Evolutionary conservation across 495 filamentous ascomycete genomes (phyloP).

Genomic region (Tetracladium setigerum): DNA sequence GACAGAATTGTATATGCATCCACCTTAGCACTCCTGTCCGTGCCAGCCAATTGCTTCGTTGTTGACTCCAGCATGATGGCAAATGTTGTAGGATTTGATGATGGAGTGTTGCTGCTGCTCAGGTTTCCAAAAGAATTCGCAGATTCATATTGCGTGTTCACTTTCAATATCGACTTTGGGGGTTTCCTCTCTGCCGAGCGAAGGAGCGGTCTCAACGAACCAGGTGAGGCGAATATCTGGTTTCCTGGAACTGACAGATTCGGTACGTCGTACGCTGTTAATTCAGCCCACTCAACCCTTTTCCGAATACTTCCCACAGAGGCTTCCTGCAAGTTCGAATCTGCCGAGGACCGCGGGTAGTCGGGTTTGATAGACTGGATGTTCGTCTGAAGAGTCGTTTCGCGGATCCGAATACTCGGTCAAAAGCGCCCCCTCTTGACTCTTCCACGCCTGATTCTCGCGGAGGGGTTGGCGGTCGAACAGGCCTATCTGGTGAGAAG

Average conservation of each 20-base stretch:
- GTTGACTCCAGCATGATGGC: constrained; percentile 79
- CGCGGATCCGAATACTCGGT: constrained; percentile 1
- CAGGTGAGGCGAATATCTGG: constrained; percentile 29
- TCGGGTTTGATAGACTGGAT: constrained; percentile 21
- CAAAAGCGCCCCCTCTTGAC: not conserved
- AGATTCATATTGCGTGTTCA: constrained; percentile 31
- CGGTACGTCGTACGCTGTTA: constrained; percentile 60
- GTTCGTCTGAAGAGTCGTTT: constrained; percentile 5
- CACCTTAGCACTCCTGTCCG: constrained; percentile 57
- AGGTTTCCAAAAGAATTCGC: constrained; percentile 31
- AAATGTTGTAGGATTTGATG: constrained; percentile 37
- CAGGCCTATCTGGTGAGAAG: constrained; percentile 31
- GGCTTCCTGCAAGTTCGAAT: constrained; percentile 41
- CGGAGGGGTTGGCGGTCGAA: constrained; percentile 49
- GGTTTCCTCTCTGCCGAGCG: constrained; percentile 60
- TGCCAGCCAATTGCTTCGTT: constrained; percentile 66
- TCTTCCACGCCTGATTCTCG: constrained; percentile 29
- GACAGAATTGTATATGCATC: constrained; percentile 82
- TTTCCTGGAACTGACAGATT: constrained; percentile 25
- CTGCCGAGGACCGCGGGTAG: constrained; percentile 35
- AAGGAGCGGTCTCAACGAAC: constrained; percentile 39
- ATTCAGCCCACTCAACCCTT: constrained; percentile 67
- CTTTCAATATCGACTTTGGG: constrained; percentile 82
- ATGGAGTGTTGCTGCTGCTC: constrained; percentile 24
- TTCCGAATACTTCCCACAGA: constrained; percentile 46